Percentiles rank a stretch among this genome's conserved stretches.
Conservation (phyloP, 352 stramenopile species). For the Thalassiosira mediterranea region DNA sequence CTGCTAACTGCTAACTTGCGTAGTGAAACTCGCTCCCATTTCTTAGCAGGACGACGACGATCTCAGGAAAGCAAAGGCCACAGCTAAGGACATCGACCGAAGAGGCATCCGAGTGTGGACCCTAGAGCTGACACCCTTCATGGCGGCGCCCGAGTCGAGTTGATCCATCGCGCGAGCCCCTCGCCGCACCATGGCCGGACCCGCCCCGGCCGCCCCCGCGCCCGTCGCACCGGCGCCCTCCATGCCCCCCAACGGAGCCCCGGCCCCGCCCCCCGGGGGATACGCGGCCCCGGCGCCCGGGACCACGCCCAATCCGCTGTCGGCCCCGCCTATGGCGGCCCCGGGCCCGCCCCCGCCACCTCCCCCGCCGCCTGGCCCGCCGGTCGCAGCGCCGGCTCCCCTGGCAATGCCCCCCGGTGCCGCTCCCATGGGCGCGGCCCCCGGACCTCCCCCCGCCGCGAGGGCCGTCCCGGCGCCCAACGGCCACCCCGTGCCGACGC, state of each 20-base stretch:
- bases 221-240: conserved; percentile 17
- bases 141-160: too few species aligned
- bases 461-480: too few species aligned
- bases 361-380: not conserved
- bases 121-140: too few species aligned
- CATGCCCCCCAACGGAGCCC: not conserved
- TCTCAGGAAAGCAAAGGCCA: too few species aligned
- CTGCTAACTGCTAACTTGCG: too few species aligned
- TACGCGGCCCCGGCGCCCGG: not conserved
- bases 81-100: too few species aligned
- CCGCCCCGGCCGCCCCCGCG: conserved; percentile 11
- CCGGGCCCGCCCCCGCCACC: conserved; percentile 8
- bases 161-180: conserved; percentile 2
- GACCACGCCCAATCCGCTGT: conserved; percentile 22
- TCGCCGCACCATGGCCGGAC: conserved; percentile 4
- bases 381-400: conserved; percentile 3
- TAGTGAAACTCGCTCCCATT: too few species aligned
- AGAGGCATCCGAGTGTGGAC: too few species aligned
- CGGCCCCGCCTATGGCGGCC: conserved; percentile 5
- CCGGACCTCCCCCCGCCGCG: too few species aligned
- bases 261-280: not conserved
- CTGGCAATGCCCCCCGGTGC: conserved; percentile 35
- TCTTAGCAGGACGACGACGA: too few species aligned
- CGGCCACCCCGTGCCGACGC: conserved; percentile 40
- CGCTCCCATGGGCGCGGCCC: too few species aligned